These are phyloP conservation scores for Populus pruinosa DNA, from an alignment of 345 rosid genomes.

Conservation along the genomic window DNA sequence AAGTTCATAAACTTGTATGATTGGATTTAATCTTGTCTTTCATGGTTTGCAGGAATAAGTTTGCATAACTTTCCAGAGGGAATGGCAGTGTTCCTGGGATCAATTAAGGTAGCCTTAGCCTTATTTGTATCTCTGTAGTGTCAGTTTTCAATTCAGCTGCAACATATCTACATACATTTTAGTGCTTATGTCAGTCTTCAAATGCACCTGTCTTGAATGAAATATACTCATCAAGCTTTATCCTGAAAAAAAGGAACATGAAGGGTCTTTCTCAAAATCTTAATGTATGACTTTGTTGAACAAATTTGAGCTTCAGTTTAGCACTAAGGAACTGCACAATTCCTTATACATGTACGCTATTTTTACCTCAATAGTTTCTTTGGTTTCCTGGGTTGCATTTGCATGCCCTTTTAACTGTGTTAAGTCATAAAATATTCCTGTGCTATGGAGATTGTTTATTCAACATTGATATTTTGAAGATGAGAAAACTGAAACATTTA, in stretches of 20 bases:
- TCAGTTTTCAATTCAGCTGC: not conserved
- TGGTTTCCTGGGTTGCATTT: not conserved
- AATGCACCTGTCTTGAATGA: not conserved
- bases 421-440: not conserved
- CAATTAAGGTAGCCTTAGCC: slow-evolving; percentile 65
- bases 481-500: not conserved
- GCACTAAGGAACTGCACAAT: not conserved
- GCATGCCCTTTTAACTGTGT: not conserved
- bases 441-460: not conserved
- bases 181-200: not conserved
- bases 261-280: not conserved
- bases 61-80: slow-evolving; percentile 99
- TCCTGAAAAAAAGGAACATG: not conserved
- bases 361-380: not conserved
- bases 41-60: slow-evolving; percentile 71
- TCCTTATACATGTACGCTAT: not conserved
- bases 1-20: slow-evolving; percentile 3
- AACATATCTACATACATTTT: not conserved
- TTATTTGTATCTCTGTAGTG: not conserved
- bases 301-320: not conserved
- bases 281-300: not conserved
- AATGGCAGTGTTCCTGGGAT: slow-evolving; percentile 98
- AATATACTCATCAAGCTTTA: not conserved
- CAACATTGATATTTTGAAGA: not conserved
- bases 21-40: slow-evolving; percentile 13